Evolutionary conservation across 805 yeast species (phyloP), one percentile per base, ranked within the genome.

Genomic region (Starmerella scarabaei): DNA sequence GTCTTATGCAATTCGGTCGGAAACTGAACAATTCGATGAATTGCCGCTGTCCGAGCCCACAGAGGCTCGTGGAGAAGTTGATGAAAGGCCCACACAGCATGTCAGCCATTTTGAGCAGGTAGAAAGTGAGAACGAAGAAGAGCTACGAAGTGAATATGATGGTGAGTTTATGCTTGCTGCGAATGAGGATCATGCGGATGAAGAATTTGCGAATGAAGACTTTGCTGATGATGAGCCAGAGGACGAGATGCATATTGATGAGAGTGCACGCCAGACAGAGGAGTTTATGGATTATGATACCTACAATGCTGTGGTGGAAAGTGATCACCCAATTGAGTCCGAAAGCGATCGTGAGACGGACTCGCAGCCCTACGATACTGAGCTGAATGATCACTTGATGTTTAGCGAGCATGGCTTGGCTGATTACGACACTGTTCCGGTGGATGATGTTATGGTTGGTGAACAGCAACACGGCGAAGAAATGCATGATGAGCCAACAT

Each of bases 81-180:
- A n/a, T n/a, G n/a, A n/a, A n/a, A n/a, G n/a, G n/a, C n/a, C n/a
- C n/a, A n/a, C n/a, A n/a, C n/a, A n/a, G n/a, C n/a, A n/a, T n/a
- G n/a, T n/a, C n/a, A n/a, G n/a, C n/a, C n/a, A n/a, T n/a, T n/a
- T n/a, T n/a, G n/a, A n/a, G n/a, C n/a, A 33, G 17, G 39, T 21
- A 11, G 50, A 47, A 16, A 19, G 12, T 15, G 39, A 30, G 17
- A 29, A 23, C 15, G 17, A 32, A 15, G 21, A 35, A 4, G 17
- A 28, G 24, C 23, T 15, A 12, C 31, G 15, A 15, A 26, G 26
- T 14, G 44, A 39, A 3, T 21, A 12, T 17, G 36, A 35, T 14
- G 35, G 27, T 4, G 45, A 35, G 23, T 17, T 31, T n/a, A n/a
- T n/a, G n/a, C n/a, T n/a, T n/a, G n/a, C n/a, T 30, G 37, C 30